Base-by-base conservation (phyloP, 2,329 filamentous ascomycete genomes). In the Colletotrichum tropicale region DNA sequence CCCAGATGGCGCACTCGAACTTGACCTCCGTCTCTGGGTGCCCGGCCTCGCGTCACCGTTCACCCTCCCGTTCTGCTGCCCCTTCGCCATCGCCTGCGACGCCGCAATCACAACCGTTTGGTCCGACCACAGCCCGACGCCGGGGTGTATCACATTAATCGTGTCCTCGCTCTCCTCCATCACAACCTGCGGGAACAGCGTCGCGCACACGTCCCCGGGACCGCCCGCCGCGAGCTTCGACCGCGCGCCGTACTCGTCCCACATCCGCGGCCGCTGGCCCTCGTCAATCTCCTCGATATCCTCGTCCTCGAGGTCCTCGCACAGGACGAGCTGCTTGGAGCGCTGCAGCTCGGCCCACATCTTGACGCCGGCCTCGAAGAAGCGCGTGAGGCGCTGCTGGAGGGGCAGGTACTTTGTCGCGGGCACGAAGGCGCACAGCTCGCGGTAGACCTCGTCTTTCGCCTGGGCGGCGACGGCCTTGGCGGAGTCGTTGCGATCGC, bases 101-200 rank as follows among this genome's bases (percentile, higher is more conserved):
- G 75, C 75, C 6, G 62, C 38, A 13, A 76, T 26, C n/a, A 72
- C 52, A 24, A 66, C 64, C 5, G 38, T 52, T 43, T 82, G 81
- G 6, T 80, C 77, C 6, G 78, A 79, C 58, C 79, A 80, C 10
- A 82, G 74, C 16, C 77, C 80, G 1, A 79, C 74, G 5, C 79
- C 81, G 7, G 82, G 79, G 5, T 77, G 76, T 32, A 82, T 76
- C 43, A 81, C 70, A 15, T 71, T 34, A 3, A 71, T n/a, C 18
- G 38, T 71, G 15, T 71, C 58, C 28, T 71, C 68, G 34, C 77
- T 77, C 26, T 80, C 79, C 1, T 78, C 72, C 8, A 78, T 79
- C 0, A 78, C 69, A 3, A 82, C 79, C 36, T 81, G 80, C 0
- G 81, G 81, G 30, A 82, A 82, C 9, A 82, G 66, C 15, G 77